phyloP scores from a whole-genome alignment of 2,329 filamentous ascomycete species.

The Ilyonectria robusta region DNA sequence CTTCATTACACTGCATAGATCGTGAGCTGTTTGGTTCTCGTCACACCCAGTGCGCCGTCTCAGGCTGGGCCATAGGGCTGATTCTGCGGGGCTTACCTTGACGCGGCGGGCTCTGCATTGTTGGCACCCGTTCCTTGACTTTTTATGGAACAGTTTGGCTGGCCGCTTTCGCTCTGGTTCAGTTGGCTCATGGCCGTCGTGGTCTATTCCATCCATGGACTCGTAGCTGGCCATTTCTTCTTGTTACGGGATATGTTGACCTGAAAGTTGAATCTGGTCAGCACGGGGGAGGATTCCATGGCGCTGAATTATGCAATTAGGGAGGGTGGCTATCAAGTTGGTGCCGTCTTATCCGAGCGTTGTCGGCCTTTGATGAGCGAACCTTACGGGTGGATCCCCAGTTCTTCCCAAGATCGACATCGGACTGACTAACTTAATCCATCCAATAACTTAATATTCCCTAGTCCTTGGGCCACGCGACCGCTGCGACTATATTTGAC shows the following conservation, averaged over 20 bases:
- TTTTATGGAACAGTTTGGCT: constrained; percentile 28
- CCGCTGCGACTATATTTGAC: no score
- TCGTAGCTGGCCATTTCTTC: no score
- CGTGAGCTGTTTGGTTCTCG: not conserved
- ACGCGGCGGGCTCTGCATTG: constrained; percentile 26
- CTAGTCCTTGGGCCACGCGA: no score
- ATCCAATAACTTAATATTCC: no score
- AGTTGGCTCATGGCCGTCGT: not conserved
- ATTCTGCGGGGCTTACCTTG: constrained; percentile 9
- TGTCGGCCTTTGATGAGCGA: no score
- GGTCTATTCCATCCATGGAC: not conserved
- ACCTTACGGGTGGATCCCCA: no score
- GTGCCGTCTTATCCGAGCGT: constrained; percentile 12
- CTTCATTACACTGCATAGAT: constrained; percentile 17
- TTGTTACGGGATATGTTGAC: no score
- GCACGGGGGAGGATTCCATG: not conserved
- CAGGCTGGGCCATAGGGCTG: no score
- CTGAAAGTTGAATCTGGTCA: no score
- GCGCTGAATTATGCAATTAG: not conserved
- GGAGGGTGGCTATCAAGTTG: not conserved
- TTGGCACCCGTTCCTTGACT: constrained; percentile 27
- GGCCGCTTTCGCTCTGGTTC: constrained; percentile 20
- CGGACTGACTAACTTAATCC: no score
- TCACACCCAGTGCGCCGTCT: not conserved
- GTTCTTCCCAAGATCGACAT: no score